Base-by-base conservation (phyloP, 768 basidiomycete species). In the Termitomyces sp. region DNA sequence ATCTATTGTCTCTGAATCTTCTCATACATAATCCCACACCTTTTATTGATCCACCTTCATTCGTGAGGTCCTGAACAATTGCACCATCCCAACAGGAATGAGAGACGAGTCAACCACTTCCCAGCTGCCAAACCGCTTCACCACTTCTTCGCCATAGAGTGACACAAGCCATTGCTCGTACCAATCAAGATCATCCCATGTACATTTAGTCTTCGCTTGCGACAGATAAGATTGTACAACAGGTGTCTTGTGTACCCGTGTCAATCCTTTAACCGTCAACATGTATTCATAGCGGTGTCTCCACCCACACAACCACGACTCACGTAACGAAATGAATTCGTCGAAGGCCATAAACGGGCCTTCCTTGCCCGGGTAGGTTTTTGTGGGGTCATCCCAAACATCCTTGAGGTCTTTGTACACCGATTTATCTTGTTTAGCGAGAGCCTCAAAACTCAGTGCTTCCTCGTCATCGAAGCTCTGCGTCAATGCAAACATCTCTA, bases 11-110 rank as follows among this genome's bases (percentile, higher is more conserved):
- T 27, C 27, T 27, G 27, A 27, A 42, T 11, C 5, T 42, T 41
- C 6, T n/a, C 18, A n/a, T 0, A 41, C 39, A 18, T 33, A 7
- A 4, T 33, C 6, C 33, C 6, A 33, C 6, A 33, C n/a, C 20
- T 16, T 42, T 27, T 13, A 76, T 63, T 72, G 63, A 49, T 73
- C 74, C 66, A 71, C 62, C 58, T 69, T 67, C 48, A 73, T 69
- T 59, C 68, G 68, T 52, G 73, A 71, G 3, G 65, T 66, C 61
- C 68, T 73, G 67, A 74, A 76, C 46, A 76, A 58, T 50, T 75
- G 67, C 27, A 77, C 71, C 71, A 79, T 73, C n/a, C 73, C 75
- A 27, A 75, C 68, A 39, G 76, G 77, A 55, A 78, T 76, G 61
- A 76, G 57, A 34, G 66, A 70, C 4, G 73, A 65, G 63, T 79